Percentiles rank a stretch among this genome's conserved stretches.
Conservation (phyloP, 805 yeast genomes). For the Saturnispora dispora region DNA sequence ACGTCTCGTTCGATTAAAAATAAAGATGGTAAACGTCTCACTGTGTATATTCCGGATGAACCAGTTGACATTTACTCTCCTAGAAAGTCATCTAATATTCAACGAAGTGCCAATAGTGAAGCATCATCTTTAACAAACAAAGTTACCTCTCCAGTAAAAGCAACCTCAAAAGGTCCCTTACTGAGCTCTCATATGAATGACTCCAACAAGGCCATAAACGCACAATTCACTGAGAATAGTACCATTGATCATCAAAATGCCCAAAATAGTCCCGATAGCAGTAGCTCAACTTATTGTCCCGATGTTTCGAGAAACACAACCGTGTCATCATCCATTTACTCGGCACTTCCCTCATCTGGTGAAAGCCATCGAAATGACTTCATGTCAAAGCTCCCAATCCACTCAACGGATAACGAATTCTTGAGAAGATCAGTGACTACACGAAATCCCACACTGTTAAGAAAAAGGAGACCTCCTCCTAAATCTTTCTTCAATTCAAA, state of each 20-base stretch:
- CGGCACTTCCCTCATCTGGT: neutral
- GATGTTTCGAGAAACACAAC: constrained; percentile 1
- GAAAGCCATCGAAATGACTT: neutral
- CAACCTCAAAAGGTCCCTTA: neutral
- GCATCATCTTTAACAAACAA: neutral
- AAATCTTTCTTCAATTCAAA: neutral
- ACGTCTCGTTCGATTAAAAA: constrained; percentile 1
- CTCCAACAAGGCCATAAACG: neutral
- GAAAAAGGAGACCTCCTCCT: constrained; percentile 12
- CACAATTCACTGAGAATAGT: neutral
- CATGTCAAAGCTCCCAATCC: constrained; percentile 2
- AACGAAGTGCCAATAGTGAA: neutral
- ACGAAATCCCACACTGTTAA: constrained; percentile 8
- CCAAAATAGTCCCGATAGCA: neutral
- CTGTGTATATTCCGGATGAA: constrained; percentile 5
- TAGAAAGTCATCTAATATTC: neutral
- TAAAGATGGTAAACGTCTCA: constrained; percentile 4
- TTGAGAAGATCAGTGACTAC: neutral
- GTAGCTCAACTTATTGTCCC: constrained; percentile 10
- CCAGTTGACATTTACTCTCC: neutral
- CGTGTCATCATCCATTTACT: constrained; percentile 3
- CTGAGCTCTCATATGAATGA: neutral
- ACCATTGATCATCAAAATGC: neutral
- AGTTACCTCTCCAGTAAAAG: neutral
- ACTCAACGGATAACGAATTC: neutral